Base-by-base conservation (phyloP, 2,329 filamentous ascomycete genomes). In the Hypoxylon rubiginosum region DNA sequence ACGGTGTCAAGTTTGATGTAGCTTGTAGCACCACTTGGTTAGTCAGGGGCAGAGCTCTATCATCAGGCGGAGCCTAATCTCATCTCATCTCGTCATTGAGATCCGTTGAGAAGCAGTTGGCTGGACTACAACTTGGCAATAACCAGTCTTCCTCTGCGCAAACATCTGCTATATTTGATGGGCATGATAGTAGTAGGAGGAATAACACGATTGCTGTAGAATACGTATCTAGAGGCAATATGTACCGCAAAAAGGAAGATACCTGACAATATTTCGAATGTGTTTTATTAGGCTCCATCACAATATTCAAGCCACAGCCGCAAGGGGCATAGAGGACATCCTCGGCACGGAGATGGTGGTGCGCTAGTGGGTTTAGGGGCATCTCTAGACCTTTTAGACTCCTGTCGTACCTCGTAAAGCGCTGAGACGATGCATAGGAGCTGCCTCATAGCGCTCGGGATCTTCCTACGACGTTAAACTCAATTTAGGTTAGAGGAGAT, bases 361-460 rank as follows among this genome's bases (percentile, higher is more conserved):
- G 41, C 56, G 63, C 66, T 66, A 68, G 39, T 51, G 28, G 8
- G n/a, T 50, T 68, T 63, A 48, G 32, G 32, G 55, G 62, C 11
- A 62, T 57, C 34, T 64, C 7, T 41, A 57, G 57, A 19, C 34
- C 24, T 32, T 9, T 26, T 58, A 61, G 28, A 48, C 48, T 41
- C 24, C 21, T 60, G 19, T 19, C 43, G 58, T 58, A 30, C 59
- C 56, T 57, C 52, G 56, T 61, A 64, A 58, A 21, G 2, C 30
- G 28, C 48, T 55, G 39, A 57, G 53, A 60, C 59, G 62, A 60
- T 50, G 53, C 52, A 63, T 57, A 49, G 57, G 55, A 55, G 62
- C 48, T 52, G n/a, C 53, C 61, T 66, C 63, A 63, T 66, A 68
- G 66, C 63, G 63, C 21, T 48, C 46, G 60, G 66, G 62, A 66